Evolutionary conservation across 2,329 filamentous ascomycete genomes (phyloP), one percentile per base, ranked within the genome.

Genomic region (Colletotrichum gloeosporioides): DNA sequence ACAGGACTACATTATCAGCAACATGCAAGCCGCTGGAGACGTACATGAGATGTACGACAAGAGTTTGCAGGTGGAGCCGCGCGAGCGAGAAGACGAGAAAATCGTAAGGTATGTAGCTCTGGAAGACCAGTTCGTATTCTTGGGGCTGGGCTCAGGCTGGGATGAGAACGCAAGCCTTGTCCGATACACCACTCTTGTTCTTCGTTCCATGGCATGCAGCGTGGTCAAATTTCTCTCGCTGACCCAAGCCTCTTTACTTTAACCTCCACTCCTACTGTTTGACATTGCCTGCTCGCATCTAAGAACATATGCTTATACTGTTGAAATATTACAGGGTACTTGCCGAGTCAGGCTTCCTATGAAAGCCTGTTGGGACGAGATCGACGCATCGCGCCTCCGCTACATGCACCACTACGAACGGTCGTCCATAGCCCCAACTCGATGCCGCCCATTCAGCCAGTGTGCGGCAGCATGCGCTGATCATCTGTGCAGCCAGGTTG

Each of bases 31-130:
- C 34, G 96, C 97, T 6, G 95, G 96, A 69, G 96, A 99, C 84
- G 97, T 99, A 78, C 96, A 99, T 85, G 96, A 99, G 89, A 99
- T 99, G 97, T 99, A 99, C 88, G 96, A 99, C 86, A 96, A 96
- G 90, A 98, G 96, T 87, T 89, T 99, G 87, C 91, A 93, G 82
- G 93, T 99, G 77, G 97, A 99, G 85, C 97, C 97, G 78, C 92
- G 97, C 82, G 97, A 99, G 88, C 92, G 97, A 81, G 97, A 99
- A 88, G 97, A 99, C 83, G 97, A 99, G 88, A 99, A 99, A 90
- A 99, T 99, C 89, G 96, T 98, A 84, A 98, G 97, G 96, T 98
- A 93, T 82, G 92, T 90, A 78, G 69, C 81, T 79, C 79, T 81
- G 75, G 79, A 78, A 77, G 77, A 80, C 73, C 80, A 80, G 34